Evolutionary conservation across 2,329 filamentous ascomycete genomes (phyloP), one percentile per base, ranked within the genome.

Genomic region (Penicillium sp.): DNA sequence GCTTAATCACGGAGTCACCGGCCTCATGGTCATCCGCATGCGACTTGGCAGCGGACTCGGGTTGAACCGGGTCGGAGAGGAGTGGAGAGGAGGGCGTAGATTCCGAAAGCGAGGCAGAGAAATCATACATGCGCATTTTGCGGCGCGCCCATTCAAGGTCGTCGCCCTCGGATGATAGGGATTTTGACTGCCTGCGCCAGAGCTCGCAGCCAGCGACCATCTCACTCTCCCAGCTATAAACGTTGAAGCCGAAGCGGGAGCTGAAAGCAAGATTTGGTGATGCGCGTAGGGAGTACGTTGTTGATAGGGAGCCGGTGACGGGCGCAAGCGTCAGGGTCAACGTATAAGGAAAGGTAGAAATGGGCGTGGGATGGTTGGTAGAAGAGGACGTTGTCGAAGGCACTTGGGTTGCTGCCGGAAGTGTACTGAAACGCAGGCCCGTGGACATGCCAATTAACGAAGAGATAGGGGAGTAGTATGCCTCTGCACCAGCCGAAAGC

Each of bases 161-260:
- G 74, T 78, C 51, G 70, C 68, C 56, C 66, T 71, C 71, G 15
- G 15, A 18, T 71, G 76, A 39, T 15, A 31, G 32, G 6, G 45
- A 42, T 31, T 55, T 58, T 28, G 44, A 55, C 38, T 46, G 54
- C 61, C 82, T 86, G 63, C 88, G 84, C 92, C 93, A 98, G 38
- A 97, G 76, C 73, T 98, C 93, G 74, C 89, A 88, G 12, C 93
- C 93, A 23, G 97, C 81, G 24, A 90, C 86, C 77, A 95, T 86
- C 50, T 93, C 88, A 66, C 89, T 95, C 75, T 98, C 93, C 75
- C 96, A 98, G 67, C 89, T 95, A 72, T 96, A 97, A 43, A 96
- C 87, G 64, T 98, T 98, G 73, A 98, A 98, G 65, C 95, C 90
- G 73, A 97, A 92, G 43, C 87, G 84, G 20, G 90, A 95, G 56